Evolutionary conservation across 176 grass and related monocot species (phyloP), one percentile per base, ranked within the genome.

Genomic region (Microstegium vimineum): DNA sequence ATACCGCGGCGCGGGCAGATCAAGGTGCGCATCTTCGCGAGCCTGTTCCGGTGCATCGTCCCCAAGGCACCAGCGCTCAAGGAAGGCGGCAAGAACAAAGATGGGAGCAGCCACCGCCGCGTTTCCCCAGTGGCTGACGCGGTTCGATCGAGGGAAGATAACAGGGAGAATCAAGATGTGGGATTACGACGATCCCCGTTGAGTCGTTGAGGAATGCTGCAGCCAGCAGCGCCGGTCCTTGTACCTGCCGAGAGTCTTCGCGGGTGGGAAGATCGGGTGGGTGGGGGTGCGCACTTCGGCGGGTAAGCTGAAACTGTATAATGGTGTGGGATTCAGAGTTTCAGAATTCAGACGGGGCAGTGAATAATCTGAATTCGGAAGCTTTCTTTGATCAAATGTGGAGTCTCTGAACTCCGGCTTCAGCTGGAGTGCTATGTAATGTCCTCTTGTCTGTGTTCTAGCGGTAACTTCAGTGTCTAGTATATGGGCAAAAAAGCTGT

Each of bases 1-100:
- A 18, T 81, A 51, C 86, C 88, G 47, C 78, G 62, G 81, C 85
- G 94, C 71, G 94, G 94, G 31, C 86, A 91, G 71, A 77, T 96
- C 67, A 93, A 91, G 72, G 75, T 43, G 7, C 16, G 71, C 51
- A 96, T 96, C 38, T 84, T 95, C 42, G 56, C 52, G 18, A 77
- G 42, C 43, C 64, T 89, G 26, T 81, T 89, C 71, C 71, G 20
- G 54, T 85, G 82, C 77, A 0, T 89, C 64, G 5, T 12, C 54
- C 77, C 82, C 71, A 59, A 52, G 65, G 26, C 28, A 28, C 3
- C 61, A 5, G 13, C 14, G 62, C 59, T 8, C 75, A 84, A 81
- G 40, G 82, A 76, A 34, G 64, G 66, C 20, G 63, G 54, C 63
- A 81, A 76, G 77, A 45, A 15, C 22, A 81, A 70, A 13, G 63